Evolutionary conservation across 495 filamentous ascomycete species (phyloP).

Genomic region (Aspergillus cristatus): DNA sequence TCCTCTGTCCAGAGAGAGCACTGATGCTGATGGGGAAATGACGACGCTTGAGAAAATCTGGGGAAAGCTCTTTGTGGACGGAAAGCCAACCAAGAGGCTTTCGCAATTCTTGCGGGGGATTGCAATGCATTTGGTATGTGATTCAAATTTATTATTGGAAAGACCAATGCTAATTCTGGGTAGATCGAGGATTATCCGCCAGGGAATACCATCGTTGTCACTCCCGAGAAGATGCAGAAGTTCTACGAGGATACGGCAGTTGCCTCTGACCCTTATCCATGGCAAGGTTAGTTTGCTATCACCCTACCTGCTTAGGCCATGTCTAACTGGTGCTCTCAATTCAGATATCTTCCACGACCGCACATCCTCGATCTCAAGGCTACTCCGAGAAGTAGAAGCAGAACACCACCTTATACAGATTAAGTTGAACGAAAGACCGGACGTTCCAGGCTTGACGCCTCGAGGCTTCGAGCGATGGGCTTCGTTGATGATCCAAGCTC

Average conservation of each 20-base stretch:
- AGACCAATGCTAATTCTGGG: slow-evolving; percentile 12
- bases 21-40: slow-evolving; percentile 36
- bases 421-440: slow-evolving; percentile 47
- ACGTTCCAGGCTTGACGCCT: slow-evolving; percentile 70
- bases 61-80: slow-evolving; percentile 67
- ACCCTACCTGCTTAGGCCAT: not conserved
- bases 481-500: slow-evolving; percentile 62
- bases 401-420: slow-evolving; percentile 75
- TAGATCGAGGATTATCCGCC: slow-evolving; percentile 75
- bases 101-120: slow-evolving; percentile 67
- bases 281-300: slow-evolving; percentile 41
- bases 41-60: slow-evolving; percentile 63
- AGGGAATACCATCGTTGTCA: slow-evolving; percentile 66
- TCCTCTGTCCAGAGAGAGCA: slow-evolving; percentile 33
- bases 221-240: slow-evolving; percentile 66
- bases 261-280: slow-evolving; percentile 55
- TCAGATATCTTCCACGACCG: slow-evolving; percentile 46
- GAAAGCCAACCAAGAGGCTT: slow-evolving; percentile 56
- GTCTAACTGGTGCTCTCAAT: slow-evolving; percentile 4
- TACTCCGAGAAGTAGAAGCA: slow-evolving; percentile 69
- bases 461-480: slow-evolving; percentile 71
- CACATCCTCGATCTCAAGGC: slow-evolving; percentile 51
- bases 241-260: slow-evolving; percentile 65
- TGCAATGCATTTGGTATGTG: slow-evolving; percentile 66
- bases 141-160: not conserved